Percentiles rank a stretch among this genome's conserved stretches.
phyloP scores from a whole-genome alignment of 805 yeast species.

The Tetrapisispora nanseiensis region DNA sequence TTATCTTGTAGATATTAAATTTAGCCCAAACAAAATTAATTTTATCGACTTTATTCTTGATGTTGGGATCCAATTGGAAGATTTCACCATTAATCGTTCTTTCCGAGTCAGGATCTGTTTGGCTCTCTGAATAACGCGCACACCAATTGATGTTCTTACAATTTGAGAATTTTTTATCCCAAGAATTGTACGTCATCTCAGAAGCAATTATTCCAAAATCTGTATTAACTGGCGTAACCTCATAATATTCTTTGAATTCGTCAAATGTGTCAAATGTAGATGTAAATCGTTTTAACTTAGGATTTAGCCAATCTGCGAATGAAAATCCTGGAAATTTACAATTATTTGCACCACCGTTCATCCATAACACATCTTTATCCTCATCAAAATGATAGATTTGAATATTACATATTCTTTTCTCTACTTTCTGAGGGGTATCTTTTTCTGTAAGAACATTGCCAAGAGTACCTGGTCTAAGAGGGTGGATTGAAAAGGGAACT shows the following conservation, averaged over 20 bases:
- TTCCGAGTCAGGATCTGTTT: neutral
- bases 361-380: slow-evolving; percentile 10
- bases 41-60: neutral
- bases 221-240: slow-evolving; percentile 2
- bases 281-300: slow-evolving; percentile 3
- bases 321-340: slow-evolving; percentile 11
- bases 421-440: slow-evolving; percentile 4
- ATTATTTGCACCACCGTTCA: slow-evolving; percentile 14
- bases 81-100: neutral
- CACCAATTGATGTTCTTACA: slow-evolving; percentile 4
- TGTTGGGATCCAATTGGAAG: neutral
- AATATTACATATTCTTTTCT: slow-evolving; percentile 8
- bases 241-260: slow-evolving; percentile 5
- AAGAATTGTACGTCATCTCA: neutral
- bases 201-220: slow-evolving; percentile 2
- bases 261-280: slow-evolving; percentile 5
- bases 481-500: slow-evolving; percentile 31
- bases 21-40: slow-evolving; percentile 3
- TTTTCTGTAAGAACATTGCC: slow-evolving; percentile 8
- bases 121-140: neutral
- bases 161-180: neutral
- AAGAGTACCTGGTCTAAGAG: slow-evolving; percentile 10
- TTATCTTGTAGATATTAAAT: neutral
- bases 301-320: slow-evolving; percentile 8
- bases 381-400: slow-evolving; percentile 10